Percentiles rank a stretch among this genome's conserved stretches.
These are phyloP conservation scores for Camelina hispida DNA, from an alignment of 345 rosid genomes.

Conservation along the genomic window DNA sequence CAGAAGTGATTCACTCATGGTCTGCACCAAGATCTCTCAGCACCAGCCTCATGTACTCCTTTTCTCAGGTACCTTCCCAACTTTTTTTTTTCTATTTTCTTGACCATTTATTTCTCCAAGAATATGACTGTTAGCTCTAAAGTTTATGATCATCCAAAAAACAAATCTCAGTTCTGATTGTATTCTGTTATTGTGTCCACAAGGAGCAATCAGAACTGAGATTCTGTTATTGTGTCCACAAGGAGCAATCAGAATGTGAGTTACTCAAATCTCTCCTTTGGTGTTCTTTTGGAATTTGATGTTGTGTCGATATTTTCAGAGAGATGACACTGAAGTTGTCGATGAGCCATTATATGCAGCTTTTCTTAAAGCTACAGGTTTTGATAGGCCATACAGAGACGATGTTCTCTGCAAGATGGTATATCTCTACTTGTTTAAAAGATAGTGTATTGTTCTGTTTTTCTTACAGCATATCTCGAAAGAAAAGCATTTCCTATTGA, in stretches of 20 bases:
- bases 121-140: neutral
- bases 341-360: constrained; percentile 78
- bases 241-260: too few relatives aligned
- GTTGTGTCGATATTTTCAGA: constrained; percentile 47
- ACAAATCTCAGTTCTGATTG: too few relatives aligned
- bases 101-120: neutral
- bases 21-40: constrained; percentile 95
- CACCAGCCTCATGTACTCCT: constrained; percentile 85
- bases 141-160: neutral
- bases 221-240: too few relatives aligned
- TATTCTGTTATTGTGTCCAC: too few relatives aligned
- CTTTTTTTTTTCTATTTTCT: neutral
- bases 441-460: too few relatives aligned
- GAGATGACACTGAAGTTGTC: constrained; percentile 77
- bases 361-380: constrained; percentile 59
- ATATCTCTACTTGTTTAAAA: too few relatives aligned
- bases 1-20: constrained; percentile 81
- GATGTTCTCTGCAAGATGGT: constrained; percentile 69
- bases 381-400: constrained; percentile 69
- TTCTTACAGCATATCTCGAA: too few relatives aligned
- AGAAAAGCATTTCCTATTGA: too few relatives aligned
- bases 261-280: too few relatives aligned
- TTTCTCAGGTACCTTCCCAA: constrained; percentile 63
- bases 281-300: too few relatives aligned
- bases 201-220: too few relatives aligned